Evolutionary conservation across 1,284 basidiomycete species (phyloP).

Genomic region (Trametes sp.): DNA sequence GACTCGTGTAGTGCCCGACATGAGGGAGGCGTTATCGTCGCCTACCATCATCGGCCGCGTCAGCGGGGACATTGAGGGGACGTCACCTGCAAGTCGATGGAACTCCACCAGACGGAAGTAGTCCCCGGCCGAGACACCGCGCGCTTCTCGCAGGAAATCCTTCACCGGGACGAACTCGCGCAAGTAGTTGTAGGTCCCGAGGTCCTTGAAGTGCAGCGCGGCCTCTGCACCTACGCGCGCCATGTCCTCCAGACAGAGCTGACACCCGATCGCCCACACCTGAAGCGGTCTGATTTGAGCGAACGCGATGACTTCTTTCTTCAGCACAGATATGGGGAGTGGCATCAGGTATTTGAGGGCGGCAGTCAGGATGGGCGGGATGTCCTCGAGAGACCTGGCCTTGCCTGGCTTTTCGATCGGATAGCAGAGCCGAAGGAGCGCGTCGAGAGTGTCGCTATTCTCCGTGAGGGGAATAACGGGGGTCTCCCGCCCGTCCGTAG

Average conservation of each 20-base stretch:
- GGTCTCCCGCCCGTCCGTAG: not conserved
- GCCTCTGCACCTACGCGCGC: conserved; percentile 10
- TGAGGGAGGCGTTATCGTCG: not conserved
- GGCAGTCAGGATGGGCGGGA: not conserved
- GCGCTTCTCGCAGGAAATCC: conserved; percentile 14
- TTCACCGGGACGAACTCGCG: conserved; percentile 17
- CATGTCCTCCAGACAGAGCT: not conserved
- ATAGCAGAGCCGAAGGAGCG: conserved; percentile 54
- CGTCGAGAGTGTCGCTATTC: conserved; percentile 55
- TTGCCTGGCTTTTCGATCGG: conserved; percentile 6
- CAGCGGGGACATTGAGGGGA: not conserved
- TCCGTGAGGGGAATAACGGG: conserved; percentile 41
- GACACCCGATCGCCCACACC: conserved; percentile 11
- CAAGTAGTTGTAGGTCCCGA: conserved; percentile 12
- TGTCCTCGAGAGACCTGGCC: not conserved
- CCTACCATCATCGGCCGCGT: not conserved
- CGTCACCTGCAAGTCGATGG: conserved; percentile 15
- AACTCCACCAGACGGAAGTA: conserved; percentile 28
- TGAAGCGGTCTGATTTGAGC: not conserved
- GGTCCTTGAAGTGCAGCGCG: conserved; percentile 3
- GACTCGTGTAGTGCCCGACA: not conserved
- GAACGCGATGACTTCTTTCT: too few relatives aligned
- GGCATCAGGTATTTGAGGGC: not conserved
- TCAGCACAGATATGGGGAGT: too few relatives aligned
- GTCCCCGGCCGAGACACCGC: conserved; percentile 24